Evolutionary conservation across 2,329 filamentous ascomycete species (phyloP).

Genomic region (Coniochaeta sp.): DNA sequence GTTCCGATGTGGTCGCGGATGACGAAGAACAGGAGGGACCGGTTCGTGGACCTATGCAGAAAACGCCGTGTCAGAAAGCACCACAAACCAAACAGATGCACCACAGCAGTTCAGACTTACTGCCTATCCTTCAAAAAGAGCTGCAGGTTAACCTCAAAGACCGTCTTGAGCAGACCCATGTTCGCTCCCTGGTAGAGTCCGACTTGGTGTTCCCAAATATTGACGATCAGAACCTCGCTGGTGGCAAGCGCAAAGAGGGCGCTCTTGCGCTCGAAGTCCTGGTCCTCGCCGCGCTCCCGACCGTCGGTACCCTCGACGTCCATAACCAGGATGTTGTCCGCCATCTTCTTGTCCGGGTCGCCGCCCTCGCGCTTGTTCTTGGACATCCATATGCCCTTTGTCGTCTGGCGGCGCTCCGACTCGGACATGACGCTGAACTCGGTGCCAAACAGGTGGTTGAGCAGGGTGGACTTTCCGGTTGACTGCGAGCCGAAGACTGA

Average conservation of each 20-base stretch:
- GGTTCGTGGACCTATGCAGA: slow-evolving; percentile 66
- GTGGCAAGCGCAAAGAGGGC: slow-evolving; percentile 95
- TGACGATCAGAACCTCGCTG: slow-evolving; percentile 95
- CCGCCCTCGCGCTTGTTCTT: slow-evolving; percentile 71
- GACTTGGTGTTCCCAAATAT: slow-evolving; percentile 99
- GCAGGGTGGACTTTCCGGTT: slow-evolving; percentile 92
- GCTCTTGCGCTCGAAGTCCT: slow-evolving; percentile 98
- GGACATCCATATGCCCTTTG: slow-evolving; percentile 99
- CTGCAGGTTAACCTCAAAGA: slow-evolving; percentile 97
- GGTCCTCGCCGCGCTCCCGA: slow-evolving; percentile 91
- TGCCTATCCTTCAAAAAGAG: slow-evolving; percentile 93
- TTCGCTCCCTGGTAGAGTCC: slow-evolving; percentile 97
- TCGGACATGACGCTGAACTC: slow-evolving; percentile 98
- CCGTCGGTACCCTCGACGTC: slow-evolving; percentile 98
- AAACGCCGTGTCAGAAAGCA: slow-evolving; percentile 8
- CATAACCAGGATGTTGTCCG: slow-evolving; percentile 98
- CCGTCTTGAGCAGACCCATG: slow-evolving; percentile 97
- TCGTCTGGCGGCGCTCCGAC: slow-evolving; percentile 87
- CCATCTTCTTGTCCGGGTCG: slow-evolving; percentile 57
- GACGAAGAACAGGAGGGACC: slow-evolving; percentile 95
- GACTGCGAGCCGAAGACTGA: slow-evolving; percentile 98
- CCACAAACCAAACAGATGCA: too few species aligned
- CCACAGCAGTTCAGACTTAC: too few species aligned
- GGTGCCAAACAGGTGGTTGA: slow-evolving; percentile 94
- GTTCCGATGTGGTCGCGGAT: slow-evolving; percentile 94